Base-by-base conservation (phyloP, 1,139 yeast species). In the Nakaseomyces bracarensis region DNA sequence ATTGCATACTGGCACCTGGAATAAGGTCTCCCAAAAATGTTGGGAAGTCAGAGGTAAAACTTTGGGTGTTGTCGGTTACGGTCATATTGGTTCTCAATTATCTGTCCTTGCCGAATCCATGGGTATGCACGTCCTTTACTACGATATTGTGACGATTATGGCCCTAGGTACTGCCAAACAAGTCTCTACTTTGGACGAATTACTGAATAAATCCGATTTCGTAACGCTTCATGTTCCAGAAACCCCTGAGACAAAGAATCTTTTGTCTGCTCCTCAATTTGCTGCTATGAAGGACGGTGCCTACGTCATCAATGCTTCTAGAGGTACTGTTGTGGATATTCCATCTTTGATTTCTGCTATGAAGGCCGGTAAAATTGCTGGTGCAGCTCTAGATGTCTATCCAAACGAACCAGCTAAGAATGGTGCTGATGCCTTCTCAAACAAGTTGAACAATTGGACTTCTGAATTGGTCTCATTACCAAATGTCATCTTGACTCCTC, bases 11-110 rank as follows among this genome's bases (percentile, higher is more conserved):
- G 97, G 97, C 50, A 82, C 94, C 49, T 91, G 99, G 99, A 91
- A 93, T 71, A 91, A 91, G 70, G 97, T 89, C 53, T 74, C 86
- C 58, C 74, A 87, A 55, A 87, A 78, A 66, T 91, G 99, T 70
- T 91, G 98, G 98, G 99, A 91, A 71, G 89, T 93, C 55, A 83
- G 99, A 70, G 98, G 99, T 55, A 91, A 91, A 69, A 91, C 98
- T 42, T 74, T 91, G 55, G 99, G 98, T 51, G 91, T 91, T 59
- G 74, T 91, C 27, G 99, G 99, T 52, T 91, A 93, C 60, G 99
- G 99, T 55, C 99, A 91, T 65, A 93, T 91, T 68, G 99, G 99
- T 57, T 72, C 97, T 36, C 99, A 91, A 69, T 79, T 91, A 63
- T 84, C 96, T 6, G 98, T 91, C 18, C 72, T 91, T 54, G 97